Evolutionary conservation across 148 eudicot species (phyloP), one percentile per base, ranked within the genome.

Genomic region (Chenopodium quinoa): DNA sequence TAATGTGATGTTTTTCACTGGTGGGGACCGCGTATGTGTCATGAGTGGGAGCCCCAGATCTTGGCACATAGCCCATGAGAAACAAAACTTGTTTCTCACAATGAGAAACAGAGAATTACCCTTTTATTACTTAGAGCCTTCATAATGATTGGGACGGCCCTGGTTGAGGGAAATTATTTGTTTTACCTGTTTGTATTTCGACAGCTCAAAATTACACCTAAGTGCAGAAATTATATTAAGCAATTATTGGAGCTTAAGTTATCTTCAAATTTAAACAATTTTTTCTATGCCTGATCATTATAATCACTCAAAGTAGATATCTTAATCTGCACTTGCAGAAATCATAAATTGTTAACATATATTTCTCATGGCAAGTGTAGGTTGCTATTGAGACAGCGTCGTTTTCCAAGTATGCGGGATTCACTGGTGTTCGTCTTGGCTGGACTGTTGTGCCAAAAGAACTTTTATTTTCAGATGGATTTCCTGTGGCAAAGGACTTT

Each of bases 341-440:
- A 0, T 78, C 67, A 23, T 40, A 67, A 16, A 3, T 25, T 64
- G 8, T 50, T 78, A 58, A 79, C 16, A 19, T 77, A 47, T 60
- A 22, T 11, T 31, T 44, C 31, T 22, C 23, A 6, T 27, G 54
- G 32, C 25, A 22, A 11, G 77, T 83, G 85, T 85, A 94, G 97
- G 95, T 94, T 86, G 93, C 97, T 62, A 86, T 94, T 75, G 98
- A 94, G 86, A 91, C 92, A 69, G 89, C 98, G 2, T 94, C 98
- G 40, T 94, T 94, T 83, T 94, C 97, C 75, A 94, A 94, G 88
- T 93, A 93, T 82, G 98, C 97, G 79, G 98, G 98, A 80, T 94
- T 94, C 83, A 94, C 95, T 19, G 95, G 98, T 84, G 97, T 94
- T 73, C 98, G 98, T 83, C 86, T 94, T 34, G 98, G 98, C 79